phyloP scores from a whole-genome alignment of 2,329 filamentous ascomycete species.

The Orbilia quercus region DNA sequence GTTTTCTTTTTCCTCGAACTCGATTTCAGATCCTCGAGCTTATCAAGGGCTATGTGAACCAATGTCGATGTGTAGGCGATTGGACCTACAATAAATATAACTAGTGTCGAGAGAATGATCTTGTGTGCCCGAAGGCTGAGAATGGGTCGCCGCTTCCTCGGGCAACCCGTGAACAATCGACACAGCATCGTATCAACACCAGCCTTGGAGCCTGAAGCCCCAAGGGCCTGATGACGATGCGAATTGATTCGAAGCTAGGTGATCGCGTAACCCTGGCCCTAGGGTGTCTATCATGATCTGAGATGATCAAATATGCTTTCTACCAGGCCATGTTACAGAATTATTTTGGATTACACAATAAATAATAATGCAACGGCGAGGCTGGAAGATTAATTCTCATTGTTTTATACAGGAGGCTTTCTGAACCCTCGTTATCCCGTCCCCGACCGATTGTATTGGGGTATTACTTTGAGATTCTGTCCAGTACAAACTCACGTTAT shows the following conservation, averaged over 20 bases:
- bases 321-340: too few species aligned
- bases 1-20: slow-evolving; percentile 19
- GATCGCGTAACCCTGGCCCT: background rate
- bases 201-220: background rate
- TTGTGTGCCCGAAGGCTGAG: slow-evolving; percentile 40
- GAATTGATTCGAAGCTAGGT: background rate
- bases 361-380: background rate
- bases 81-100: slow-evolving; percentile 33
- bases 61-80: slow-evolving; percentile 23
- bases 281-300: background rate
- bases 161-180: background rate
- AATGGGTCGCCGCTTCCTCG: slow-evolving; percentile 4
- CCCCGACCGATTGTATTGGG: slow-evolving; percentile 18
- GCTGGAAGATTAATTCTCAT: slow-evolving; percentile 13
- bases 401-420: slow-evolving; percentile 3
- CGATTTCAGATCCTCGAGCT: slow-evolving; percentile 17
- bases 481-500: slow-evolving; percentile 25
- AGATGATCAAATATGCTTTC: slow-evolving; percentile 1
- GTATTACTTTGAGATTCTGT: slow-evolving; percentile 39
- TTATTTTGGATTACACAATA: background rate
- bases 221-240: background rate
- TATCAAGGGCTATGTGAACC: slow-evolving; percentile 30
- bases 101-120: slow-evolving; percentile 12
- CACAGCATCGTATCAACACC: background rate
- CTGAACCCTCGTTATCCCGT: background rate